Evolutionary conservation across 345 rosid species (phyloP).

Genomic region (Euphorbia pulcherrima): DNA sequence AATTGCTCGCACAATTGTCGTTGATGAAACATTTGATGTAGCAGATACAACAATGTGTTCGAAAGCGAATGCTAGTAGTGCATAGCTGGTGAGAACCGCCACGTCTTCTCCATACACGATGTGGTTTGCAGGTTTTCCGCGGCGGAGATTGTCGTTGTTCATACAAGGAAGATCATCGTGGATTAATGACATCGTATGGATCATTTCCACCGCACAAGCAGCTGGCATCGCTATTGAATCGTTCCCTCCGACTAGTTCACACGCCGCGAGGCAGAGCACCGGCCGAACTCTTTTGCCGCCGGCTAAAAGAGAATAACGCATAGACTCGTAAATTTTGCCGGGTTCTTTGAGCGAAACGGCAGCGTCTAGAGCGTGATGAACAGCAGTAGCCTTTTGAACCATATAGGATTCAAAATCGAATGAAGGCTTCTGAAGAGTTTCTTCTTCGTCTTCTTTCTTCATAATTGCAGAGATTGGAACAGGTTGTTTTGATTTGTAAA

Average conservation of each 20-base stretch:
- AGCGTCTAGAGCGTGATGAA: constrained; percentile 65
- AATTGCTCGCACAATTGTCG: constrained; percentile 48
- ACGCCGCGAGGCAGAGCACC: constrained; percentile 72
- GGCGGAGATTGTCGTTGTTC: constrained; percentile 95
- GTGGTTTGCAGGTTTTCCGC: constrained; percentile 91
- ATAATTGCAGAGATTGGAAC: constrained; percentile 45
- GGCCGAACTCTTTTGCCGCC: constrained; percentile 91
- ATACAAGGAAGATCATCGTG: constrained; percentile 94
- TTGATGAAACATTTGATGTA: constrained; percentile 45
- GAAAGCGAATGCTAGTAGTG: constrained; percentile 71
- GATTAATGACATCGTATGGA: constrained; percentile 90
- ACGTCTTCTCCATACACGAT: constrained; percentile 75
- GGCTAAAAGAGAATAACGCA: constrained; percentile 90
- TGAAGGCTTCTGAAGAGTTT: constrained; percentile 37
- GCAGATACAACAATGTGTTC: constrained; percentile 67
- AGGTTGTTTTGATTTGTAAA: constrained; percentile 20
- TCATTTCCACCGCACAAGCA: constrained; percentile 90
- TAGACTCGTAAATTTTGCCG: constrained; percentile 74
- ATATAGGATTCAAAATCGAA: constrained; percentile 83
- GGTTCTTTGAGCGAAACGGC: constrained; percentile 66
- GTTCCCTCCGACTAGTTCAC: constrained; percentile 73
- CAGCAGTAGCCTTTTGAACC: constrained; percentile 46
- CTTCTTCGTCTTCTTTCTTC: constrained; percentile 45
- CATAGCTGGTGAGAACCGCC: constrained; percentile 84
- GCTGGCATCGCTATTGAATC: constrained; percentile 71